Base-by-base conservation (phyloP, 169 alveolate species). In the Cryptosporidium tyzzeri region DNA sequence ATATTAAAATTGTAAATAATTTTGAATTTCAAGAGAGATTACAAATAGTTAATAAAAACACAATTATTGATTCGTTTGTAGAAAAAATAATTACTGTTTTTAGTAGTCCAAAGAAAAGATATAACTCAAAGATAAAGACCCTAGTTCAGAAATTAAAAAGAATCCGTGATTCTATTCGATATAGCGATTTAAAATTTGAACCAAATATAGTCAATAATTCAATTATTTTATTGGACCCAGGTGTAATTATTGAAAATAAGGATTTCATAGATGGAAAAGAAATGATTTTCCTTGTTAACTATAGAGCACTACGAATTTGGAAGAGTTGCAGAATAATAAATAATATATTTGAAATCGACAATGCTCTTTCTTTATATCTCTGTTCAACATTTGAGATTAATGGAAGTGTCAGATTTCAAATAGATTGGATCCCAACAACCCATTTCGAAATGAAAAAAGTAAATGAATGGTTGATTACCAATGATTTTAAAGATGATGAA, bases 391-490 rank as follows among this genome's bases (percentile, higher is more conserved):
- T 5, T 55, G 53, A 35, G 4, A 21, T n/a, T 4, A 51, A 39
- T 12, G 48, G 69, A 29, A 31, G n/a, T 3, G n/a, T 35, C 18
- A 70, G 16, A 73, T 73, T 73, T 23, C 70, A 59, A 59, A 58
- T 73, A 31, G 86, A 73, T 55, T 73, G 86, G 86, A 37, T 73
- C 33, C 86, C 86, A 37, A 16, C 44, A 33, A n/a, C 41, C 29
- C 41, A 29, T 33, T 10, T 4, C 1, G 39, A 35, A 35, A 18
- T 53, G 0, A 31, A 73, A 2, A 73, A 51, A 35, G 68, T 73
- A n/a, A 55, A 35, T 1, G 58, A 53, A 26, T 10, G 31, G 31
- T 37, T 73, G 12, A 73, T 2, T n/a, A 16, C 18, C 0, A 59
- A 16, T 0, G 16, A n/a, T 26, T 18, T 37, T 2, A 80, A 37